phyloP scores from a whole-genome alignment of 2,329 filamentous ascomycete genomes.

The Cercospora canescens region DNA sequence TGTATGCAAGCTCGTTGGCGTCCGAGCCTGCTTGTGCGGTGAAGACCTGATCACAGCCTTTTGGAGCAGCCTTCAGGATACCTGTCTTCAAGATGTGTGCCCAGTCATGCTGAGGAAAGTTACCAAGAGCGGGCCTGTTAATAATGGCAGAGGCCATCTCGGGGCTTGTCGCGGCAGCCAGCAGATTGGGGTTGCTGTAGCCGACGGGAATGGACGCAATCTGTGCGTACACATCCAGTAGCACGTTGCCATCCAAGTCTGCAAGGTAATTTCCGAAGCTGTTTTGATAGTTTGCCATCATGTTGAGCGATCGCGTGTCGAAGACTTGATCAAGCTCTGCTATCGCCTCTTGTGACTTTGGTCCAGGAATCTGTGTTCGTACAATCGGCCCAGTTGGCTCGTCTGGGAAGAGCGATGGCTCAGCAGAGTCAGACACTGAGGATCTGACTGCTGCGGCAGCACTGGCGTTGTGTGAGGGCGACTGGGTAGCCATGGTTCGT shows the following conservation, averaged over 20 bases:
- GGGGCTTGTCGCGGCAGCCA: constrained; percentile 68
- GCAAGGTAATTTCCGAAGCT: constrained; percentile 79
- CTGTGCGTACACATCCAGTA: constrained; percentile 83
- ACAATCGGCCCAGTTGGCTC: constrained; percentile 59
- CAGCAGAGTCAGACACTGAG: constrained; percentile 26
- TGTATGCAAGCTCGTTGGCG: constrained; percentile 92
- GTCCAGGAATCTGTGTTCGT: constrained; percentile 69
- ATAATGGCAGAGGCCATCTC: constrained; percentile 80
- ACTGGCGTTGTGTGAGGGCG: constrained; percentile 30
- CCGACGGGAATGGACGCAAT: constrained; percentile 91
- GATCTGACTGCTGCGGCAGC: constrained; percentile 34
- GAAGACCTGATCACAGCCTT: constrained; percentile 84
- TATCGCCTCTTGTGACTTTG: constrained; percentile 68
- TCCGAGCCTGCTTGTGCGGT: constrained; percentile 87
- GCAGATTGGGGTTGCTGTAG: constrained; percentile 83
- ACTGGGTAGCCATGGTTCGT: constrained; percentile 35
- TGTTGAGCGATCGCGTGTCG: constrained; percentile 82
- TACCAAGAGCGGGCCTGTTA: constrained; percentile 86
- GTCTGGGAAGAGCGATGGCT: constrained; percentile 48
- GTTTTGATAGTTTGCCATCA: constrained; percentile 73
- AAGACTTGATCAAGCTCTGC: constrained; percentile 75
- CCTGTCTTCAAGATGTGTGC: constrained; percentile 75
- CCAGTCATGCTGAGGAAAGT: constrained; percentile 88
- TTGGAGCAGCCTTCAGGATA: constrained; percentile 78
- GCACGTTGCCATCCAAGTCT: constrained; percentile 69